These are phyloP conservation scores for Candida sakaeoensis DNA, from an alignment of 805 yeast species.

Conservation along the genomic window DNA sequence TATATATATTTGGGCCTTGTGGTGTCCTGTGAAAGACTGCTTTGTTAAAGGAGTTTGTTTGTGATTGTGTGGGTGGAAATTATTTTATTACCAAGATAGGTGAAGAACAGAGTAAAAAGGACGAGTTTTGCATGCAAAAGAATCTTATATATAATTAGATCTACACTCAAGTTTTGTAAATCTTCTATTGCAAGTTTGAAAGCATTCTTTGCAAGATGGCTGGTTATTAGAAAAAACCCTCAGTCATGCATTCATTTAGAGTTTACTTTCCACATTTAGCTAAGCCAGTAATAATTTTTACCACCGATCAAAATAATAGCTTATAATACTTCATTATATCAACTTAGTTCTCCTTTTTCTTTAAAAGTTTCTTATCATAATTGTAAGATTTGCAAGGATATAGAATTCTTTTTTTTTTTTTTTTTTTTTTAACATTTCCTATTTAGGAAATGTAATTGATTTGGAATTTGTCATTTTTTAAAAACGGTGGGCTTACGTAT, in stretches of 20 bases:
- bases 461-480: no score
- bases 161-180: not conserved
- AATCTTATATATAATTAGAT: not conserved
- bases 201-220: not conserved
- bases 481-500: no score
- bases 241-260: no score
- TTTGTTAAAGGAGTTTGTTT: no score
- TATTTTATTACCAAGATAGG: conserved; percentile 1
- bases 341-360: no score
- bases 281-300: no score
- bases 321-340: no score
- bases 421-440: no score
- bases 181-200: conserved; percentile 1
- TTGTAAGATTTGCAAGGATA: not conserved
- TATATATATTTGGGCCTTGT: no score
- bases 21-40: not conserved
- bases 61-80: not conserved
- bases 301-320: no score
- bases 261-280: no score
- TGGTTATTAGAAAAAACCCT: not conserved
- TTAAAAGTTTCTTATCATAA: not conserved
- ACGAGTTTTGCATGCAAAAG: not conserved
- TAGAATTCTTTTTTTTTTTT: no score
- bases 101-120: not conserved
- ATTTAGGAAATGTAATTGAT: conserved; percentile 4